phyloP scores from a whole-genome alignment of 1,139 yeast species.

The Suhomyces kunorum region DNA sequence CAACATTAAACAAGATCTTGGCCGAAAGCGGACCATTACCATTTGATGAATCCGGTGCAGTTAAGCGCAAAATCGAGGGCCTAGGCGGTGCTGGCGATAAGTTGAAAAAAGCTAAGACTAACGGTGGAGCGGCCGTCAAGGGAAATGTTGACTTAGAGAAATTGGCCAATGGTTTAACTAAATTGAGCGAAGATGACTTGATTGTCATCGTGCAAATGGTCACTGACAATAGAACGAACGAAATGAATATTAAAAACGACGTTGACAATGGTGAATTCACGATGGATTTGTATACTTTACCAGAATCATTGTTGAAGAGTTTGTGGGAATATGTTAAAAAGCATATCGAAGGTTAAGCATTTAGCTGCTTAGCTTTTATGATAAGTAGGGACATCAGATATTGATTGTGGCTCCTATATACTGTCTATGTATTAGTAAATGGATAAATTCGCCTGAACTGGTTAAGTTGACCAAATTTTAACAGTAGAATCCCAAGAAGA shows the following conservation, averaged over 20 bases:
- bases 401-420: constrained; percentile 6
- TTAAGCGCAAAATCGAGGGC: constrained; percentile 22
- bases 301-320: constrained; percentile 87
- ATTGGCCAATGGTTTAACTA: constrained; percentile 86
- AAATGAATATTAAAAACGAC: constrained; percentile 94
- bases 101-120: constrained; percentile 53
- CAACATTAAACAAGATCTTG: constrained; percentile 63
- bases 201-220: constrained; percentile 97
- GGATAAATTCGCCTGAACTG: constrained; percentile 1
- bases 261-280: constrained; percentile 97
- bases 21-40: constrained; percentile 84
- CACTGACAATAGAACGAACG: constrained; percentile 91
- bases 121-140: constrained; percentile 52
- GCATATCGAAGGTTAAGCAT: constrained; percentile 41
- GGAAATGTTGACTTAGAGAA: constrained; percentile 85
- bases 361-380: background rate
- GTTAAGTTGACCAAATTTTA: constrained; percentile 57
- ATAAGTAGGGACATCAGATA: background rate
- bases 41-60: constrained; percentile 36
- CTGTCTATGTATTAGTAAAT: constrained; percentile 13
- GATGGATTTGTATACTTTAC: constrained; percentile 91
- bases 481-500: constrained; percentile 73
- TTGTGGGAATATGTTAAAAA: constrained; percentile 92
- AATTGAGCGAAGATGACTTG: constrained; percentile 87
- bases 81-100: constrained; percentile 48